Conservation (phyloP, 352 stramenopile species). For the Pythium rhizo-oryzae region DNA sequence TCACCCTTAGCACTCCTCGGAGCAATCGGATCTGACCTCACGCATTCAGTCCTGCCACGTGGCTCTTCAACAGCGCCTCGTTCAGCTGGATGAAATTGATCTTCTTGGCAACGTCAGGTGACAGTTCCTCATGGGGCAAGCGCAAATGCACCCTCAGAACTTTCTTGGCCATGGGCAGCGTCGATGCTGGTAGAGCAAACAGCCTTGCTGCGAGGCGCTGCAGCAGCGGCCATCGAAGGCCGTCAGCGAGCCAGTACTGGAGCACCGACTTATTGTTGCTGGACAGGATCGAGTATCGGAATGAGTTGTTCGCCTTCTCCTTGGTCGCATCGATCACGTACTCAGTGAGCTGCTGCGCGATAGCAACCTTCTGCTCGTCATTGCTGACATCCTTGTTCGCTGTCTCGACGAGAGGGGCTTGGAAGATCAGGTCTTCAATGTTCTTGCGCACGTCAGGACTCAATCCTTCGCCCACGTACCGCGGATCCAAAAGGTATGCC, state of each 20-base stretch:
- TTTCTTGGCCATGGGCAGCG: conserved; percentile 8
- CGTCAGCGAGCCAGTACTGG: conserved; percentile 42
- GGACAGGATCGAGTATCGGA: conserved; percentile 35
- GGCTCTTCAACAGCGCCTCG: conserved; percentile 9
- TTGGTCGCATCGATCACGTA: conserved; percentile 37
- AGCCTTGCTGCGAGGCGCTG: conserved; percentile 33
- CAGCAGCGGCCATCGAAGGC: conserved; percentile 33
- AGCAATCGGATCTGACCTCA: not conserved
- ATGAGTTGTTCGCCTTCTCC: conserved; percentile 23
- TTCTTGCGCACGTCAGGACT: conserved; percentile 36
- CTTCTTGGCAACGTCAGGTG: conserved; percentile 13
- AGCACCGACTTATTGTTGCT: conserved; percentile 35
- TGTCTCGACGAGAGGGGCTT: conserved; percentile 19
- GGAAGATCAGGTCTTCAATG: conserved; percentile 39
- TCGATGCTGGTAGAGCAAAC: conserved; percentile 32
- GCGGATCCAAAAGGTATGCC: conserved; percentile 39
- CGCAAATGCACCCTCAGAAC: conserved; percentile 13
- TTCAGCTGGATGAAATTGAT: conserved; percentile 27
- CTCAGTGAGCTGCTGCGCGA: conserved; percentile 37
- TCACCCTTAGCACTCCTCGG: no score
- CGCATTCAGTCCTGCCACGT: not conserved
- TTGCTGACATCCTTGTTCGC: not conserved
- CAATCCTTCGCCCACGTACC: conserved; percentile 46
- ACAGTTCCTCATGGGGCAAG: not conserved
- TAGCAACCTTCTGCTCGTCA: conserved; percentile 27